These are phyloP conservation scores for Phialemonium atrogriseum DNA, from an alignment of 2,329 filamentous ascomycete species.

Conservation along the genomic window DNA sequence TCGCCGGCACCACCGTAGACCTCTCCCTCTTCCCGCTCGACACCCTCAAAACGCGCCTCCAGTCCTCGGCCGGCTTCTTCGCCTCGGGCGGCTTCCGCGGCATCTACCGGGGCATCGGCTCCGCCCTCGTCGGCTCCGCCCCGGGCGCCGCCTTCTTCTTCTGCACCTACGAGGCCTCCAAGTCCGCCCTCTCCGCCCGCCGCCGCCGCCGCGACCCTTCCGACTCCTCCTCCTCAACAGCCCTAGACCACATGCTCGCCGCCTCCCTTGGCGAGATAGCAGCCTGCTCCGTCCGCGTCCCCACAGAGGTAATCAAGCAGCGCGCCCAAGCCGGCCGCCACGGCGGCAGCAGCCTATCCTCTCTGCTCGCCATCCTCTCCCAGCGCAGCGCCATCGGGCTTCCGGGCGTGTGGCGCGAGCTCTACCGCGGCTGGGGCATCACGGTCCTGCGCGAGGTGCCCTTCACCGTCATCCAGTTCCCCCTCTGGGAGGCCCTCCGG, in stretches of 20 bases:
- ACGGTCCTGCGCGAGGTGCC: constrained; percentile 94
- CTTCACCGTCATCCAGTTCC: constrained; percentile 96
- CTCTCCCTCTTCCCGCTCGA: constrained; percentile 95
- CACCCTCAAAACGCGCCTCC: constrained; percentile 95
- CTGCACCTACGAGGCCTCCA: constrained; percentile 80
- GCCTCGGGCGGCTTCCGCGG: constrained; percentile 80
- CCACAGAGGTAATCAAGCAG: constrained; percentile 96
- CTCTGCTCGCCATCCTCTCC: constrained; percentile 62
- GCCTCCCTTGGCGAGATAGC: constrained; percentile 83
- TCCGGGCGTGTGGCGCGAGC: constrained; percentile 61
- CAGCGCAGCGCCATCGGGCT: constrained; percentile 36
- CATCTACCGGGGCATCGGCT: constrained; percentile 88
- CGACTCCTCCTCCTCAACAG: constrained; percentile 14
- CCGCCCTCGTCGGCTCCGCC: constrained; percentile 81
- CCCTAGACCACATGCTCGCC: constrained; percentile 66
- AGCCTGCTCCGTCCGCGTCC: constrained; percentile 85
- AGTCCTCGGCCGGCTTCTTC: constrained; percentile 71
- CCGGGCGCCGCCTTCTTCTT: constrained; percentile 97
- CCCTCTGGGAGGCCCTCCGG: constrained; percentile 93
- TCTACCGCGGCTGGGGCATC: constrained; percentile 88
- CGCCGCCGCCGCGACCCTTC: constrained; percentile 18
- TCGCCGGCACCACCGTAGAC: constrained; percentile 94
- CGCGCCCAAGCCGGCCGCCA: constrained; percentile 83
- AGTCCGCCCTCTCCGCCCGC: constrained; percentile 37
- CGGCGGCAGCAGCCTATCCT: constrained; percentile 57